phyloP scores from a whole-genome alignment of 2,329 filamentous ascomycete species.

The Bipolaris gigantea region DNA sequence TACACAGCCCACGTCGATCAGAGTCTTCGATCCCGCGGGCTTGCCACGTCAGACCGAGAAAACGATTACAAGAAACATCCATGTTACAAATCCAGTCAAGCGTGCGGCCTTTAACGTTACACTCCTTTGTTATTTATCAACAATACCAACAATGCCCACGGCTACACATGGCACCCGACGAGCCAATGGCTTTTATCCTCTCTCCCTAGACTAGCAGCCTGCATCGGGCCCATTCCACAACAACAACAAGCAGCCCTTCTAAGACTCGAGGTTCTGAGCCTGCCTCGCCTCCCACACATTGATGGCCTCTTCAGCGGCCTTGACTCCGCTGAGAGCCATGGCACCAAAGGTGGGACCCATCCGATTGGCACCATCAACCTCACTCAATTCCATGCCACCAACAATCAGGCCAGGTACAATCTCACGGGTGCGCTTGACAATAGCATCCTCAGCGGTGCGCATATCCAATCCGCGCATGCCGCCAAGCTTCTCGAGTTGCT shows the following conservation, averaged over 20 bases:
- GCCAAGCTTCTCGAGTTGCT: constrained; percentile 77
- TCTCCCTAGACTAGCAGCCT: background rate
- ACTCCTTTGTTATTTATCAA: background rate
- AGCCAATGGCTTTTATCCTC: constrained; percentile 2
- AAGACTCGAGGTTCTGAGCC: constrained; percentile 67
- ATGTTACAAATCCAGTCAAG: background rate
- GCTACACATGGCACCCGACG: background rate
- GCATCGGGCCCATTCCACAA: background rate
- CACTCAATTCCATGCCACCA: constrained; percentile 92
- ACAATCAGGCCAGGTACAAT: constrained; percentile 85
- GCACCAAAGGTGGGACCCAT: constrained; percentile 91
- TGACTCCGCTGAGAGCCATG: constrained; percentile 85
- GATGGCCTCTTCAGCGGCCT: constrained; percentile 85
- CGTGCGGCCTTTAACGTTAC: background rate
- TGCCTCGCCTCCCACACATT: constrained; percentile 76
- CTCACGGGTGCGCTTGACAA: constrained; percentile 89
- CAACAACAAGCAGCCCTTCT: constrained; percentile 1
- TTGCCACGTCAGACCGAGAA: constrained; percentile 5
- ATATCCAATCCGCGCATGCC: constrained; percentile 95
- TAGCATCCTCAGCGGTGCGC: constrained; percentile 87
- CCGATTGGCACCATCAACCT: constrained; percentile 86
- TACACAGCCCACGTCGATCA: background rate
- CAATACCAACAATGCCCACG: background rate
- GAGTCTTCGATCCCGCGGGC: background rate
- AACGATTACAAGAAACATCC: background rate